Base-by-base conservation (phyloP, 495 filamentous ascomycete genomes). In the Acidomyces sp. region DNA sequence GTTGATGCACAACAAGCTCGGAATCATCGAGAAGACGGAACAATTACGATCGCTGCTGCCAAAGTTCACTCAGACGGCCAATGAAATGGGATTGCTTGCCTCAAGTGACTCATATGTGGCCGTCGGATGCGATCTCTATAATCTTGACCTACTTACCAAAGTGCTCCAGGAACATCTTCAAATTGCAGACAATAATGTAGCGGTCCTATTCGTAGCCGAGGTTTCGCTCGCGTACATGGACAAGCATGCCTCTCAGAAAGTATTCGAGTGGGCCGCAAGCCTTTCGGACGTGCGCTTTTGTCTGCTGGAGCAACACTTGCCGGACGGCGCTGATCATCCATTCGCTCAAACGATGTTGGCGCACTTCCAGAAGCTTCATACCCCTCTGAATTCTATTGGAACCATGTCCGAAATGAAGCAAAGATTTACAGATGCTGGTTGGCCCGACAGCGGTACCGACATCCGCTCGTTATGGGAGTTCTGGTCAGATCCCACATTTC, bases 171-270 rank as follows among this genome's bases (percentile, higher is more conserved):
- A 46, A 3, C 64, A 75, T 28, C 45, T 81, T 15, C 63, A 78
- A 21, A 55, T 76, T 22, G 46, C 65, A 3, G 62, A 69, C 2
- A 26, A 26, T 5, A 23, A 25, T 3, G 77, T 70, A 43, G 60
- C 66, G 7, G 65, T 93, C 9, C 71, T 94, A 37, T 90, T 85
- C 52, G 71, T 81, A 3, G 85, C 85, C 0, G 88, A 94, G 59
- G 86, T 93, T 4, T 92, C 85, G 4, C 68, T 93, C 23, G 86
- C 86, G 1, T 93, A 93, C 49, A 93, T 94, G 86, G 74, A 85
- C 30, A 68, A 69, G 13, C 60, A 72, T n/a, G 30, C 74, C 17
- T 77, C 88, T 24, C 75, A 93, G 61, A 63, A 63, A 16, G 65
- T 94, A 3, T 73, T 94, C 17, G 51, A 60, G 25, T 90, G 81